These are phyloP conservation scores for Cercospora zeina DNA, from an alignment of 2,329 filamentous ascomycete genomes.

Conservation along the genomic window DNA sequence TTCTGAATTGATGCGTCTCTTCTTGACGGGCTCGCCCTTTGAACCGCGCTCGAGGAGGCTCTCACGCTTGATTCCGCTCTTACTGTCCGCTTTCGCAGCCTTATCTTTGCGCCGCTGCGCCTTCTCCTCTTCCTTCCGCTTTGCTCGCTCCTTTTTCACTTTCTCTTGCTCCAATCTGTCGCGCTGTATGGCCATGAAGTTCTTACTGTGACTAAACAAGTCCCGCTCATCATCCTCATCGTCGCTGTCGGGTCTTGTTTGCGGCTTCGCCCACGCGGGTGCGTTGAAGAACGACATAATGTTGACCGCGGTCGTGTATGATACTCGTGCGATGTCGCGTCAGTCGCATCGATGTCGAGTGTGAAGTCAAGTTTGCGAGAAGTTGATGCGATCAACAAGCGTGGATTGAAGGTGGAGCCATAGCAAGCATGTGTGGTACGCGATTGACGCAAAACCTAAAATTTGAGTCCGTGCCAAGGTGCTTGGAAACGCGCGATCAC, in stretches of 20 bases:
- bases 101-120: conserved; percentile 36
- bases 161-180: conserved; percentile 25
- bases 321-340: not conserved
- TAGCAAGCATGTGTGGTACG: not conserved
- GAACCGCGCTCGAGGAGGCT: conserved; percentile 31
- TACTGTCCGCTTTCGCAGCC: conserved; percentile 37
- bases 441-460: conserved; percentile 7
- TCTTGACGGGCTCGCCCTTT: conserved; percentile 28
- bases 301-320: not conserved
- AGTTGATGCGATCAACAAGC: not conserved
- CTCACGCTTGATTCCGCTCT: conserved; percentile 32
- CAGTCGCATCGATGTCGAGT: not conserved
- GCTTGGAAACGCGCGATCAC: not conserved
- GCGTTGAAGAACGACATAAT: conserved; percentile 39
- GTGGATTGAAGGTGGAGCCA: conserved; percentile 8
- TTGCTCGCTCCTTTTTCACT: conserved; percentile 42
- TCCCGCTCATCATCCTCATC: conserved; percentile 33
- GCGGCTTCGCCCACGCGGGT: conserved; percentile 34
- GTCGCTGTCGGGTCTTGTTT: conserved; percentile 14
- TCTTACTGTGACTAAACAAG: conserved; percentile 49
- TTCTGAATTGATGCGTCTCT: conserved; percentile 34
- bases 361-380: not conserved
- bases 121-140: conserved; percentile 36
- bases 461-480: not conserved
- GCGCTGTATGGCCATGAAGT: conserved; percentile 40